phyloP scores from a whole-genome alignment of 257 asterid species.

The Avicennia marina region DNA sequence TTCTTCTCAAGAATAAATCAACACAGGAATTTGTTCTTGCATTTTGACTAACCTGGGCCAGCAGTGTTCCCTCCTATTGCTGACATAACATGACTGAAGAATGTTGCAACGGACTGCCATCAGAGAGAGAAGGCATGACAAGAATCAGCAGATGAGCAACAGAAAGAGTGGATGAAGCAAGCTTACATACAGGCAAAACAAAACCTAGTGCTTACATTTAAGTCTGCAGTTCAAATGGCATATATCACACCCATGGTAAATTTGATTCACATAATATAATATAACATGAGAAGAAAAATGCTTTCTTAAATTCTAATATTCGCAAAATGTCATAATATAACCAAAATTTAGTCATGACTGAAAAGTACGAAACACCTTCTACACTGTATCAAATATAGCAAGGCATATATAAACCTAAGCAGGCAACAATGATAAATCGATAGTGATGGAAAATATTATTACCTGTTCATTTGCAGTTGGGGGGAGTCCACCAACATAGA shows the following conservation, averaged over 20 bases:
- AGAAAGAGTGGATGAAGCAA: neutral
- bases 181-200: neutral
- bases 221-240: too few species aligned
- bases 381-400: neutral
- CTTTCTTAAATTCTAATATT: too few species aligned
- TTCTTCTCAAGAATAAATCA: neutral
- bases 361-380: too few species aligned
- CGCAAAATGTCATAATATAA: too few species aligned
- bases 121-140: conserved; percentile 1
- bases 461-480: conserved; percentile 98
- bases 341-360: too few species aligned
- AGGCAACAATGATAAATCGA: neutral
- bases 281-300: too few species aligned
- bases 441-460: neutral
- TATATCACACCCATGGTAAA: too few species aligned
- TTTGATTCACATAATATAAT: too few species aligned
- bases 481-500: conserved; percentile 96
- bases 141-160: neutral
- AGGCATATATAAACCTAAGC: neutral
- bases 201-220: too few species aligned
- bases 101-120: conserved; percentile 87
- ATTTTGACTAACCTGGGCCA: conserved; percentile 73
- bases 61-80: conserved; percentile 98
- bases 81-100: conserved; percentile 92
- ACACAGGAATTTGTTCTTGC: neutral